Evolutionary conservation across 2,329 filamentous ascomycete genomes (phyloP), one percentile per base, ranked within the genome.

Genomic region (Aurifilum marmelostoma): DNA sequence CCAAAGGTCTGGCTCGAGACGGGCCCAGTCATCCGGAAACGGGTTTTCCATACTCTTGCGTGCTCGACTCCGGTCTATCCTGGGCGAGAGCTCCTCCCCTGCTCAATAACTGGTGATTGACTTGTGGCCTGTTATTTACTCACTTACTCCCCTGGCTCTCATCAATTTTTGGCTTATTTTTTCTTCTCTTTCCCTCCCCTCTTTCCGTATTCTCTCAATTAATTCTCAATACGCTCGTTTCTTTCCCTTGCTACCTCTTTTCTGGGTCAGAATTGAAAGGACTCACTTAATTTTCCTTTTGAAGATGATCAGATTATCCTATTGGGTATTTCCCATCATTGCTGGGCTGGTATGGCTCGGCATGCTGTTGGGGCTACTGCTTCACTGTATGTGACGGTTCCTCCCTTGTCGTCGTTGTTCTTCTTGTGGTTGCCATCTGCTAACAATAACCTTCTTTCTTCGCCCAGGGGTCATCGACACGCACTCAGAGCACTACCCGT

Each of bases 351-450:
- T 87, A 73, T 91, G 89, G 89, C 83, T 91, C 16, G 84, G 84
- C 71, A 93, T 89, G 77, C 84, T 94, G 21, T 83, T 93, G 34
- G 88, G 85, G 67, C 86, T 94, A 80, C 82, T 94, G 69, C 83
- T 91, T n/a, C 84, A 87, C 79, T 95, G 92, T 70, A 59, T 8
- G 69, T 66, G 32, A 6, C 59, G 37, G 14, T 11, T 37, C 56
- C 11, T 29, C 21, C 27, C 6, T 47, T 7, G 43, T n/a, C 21
- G 43, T 47, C 43, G 2, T n/a, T 47, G 43, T 9, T 47, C 0
- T 11, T 47, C 18, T 12, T 43, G 4, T n/a, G 5, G 29, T 32
- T 18, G 27, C 56, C 7, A 14, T 9, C n/a, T 29, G 18, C 58
- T 60, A 18, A 37, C 58, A 11, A 16, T 27, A 14, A n/a, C n/a